These are phyloP conservation scores for Tephrocybe sp. DNA, from an alignment of 768 basidiomycete species.

Conservation along the genomic window DNA sequence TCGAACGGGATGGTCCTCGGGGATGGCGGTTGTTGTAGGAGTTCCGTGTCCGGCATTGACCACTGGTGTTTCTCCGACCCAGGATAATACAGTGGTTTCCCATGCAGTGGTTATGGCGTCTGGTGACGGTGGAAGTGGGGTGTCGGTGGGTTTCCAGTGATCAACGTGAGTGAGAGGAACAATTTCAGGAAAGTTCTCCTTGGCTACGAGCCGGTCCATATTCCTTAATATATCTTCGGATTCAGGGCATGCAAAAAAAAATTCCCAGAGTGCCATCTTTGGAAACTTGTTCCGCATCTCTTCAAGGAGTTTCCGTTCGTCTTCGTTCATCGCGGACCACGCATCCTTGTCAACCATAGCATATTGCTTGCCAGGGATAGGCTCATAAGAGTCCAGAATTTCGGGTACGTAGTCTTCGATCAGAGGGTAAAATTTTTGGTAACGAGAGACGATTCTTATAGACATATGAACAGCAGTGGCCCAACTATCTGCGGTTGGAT, in stretches of 20 bases:
- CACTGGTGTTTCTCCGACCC: neutral
- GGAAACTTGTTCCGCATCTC: neutral
- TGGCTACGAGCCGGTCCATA: neutral
- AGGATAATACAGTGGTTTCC: neutral
- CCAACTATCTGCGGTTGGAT: neutral
- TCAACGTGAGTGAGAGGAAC: neutral
- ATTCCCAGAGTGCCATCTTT: neutral
- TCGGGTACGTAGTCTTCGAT: neutral
- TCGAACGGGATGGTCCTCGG: too few species aligned
- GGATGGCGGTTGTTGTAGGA: too few species aligned
- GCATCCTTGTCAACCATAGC: neutral
- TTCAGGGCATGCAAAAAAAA: neutral
- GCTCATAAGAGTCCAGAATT: neutral
- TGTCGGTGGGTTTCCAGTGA: neutral
- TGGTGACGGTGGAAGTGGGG: neutral
- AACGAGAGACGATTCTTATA: neutral
- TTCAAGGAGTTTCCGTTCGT: neutral
- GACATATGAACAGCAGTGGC: neutral
- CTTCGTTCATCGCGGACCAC: neutral
- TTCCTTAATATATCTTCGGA: neutral
- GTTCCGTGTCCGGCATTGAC: too few species aligned
- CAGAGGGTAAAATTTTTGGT: neutral
- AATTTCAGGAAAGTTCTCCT: neutral
- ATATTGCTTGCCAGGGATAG: neutral
- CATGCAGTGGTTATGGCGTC: neutral